Conservation (phyloP, 1,284 basidiomycete genomes). For the Phylloporus sp. region DNA sequence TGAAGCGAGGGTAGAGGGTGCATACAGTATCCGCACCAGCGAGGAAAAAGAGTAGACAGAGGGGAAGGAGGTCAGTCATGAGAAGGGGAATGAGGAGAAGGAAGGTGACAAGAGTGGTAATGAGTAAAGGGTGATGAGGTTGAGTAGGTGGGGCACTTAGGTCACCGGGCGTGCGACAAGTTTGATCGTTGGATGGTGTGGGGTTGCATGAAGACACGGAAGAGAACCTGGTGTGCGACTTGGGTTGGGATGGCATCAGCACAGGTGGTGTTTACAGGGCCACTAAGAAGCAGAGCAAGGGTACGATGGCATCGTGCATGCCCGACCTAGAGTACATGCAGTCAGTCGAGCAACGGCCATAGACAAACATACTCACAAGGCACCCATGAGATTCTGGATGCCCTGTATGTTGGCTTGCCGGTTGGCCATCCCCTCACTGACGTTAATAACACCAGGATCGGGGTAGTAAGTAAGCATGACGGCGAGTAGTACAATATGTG, state of each 20-base stretch:
- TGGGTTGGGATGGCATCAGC: not conserved
- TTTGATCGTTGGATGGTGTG: not conserved
- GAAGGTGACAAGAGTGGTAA: slow-evolving; percentile 49
- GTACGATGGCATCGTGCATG: slow-evolving; percentile 42
- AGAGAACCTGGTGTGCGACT: not conserved
- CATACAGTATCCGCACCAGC: slow-evolving; percentile 56
- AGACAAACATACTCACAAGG: slow-evolving; percentile 49
- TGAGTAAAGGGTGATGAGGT: slow-evolving; percentile 44
- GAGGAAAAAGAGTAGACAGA: slow-evolving; percentile 60
- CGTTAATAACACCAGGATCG: slow-evolving; percentile 38
- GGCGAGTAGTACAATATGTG: slow-evolving; percentile 56
- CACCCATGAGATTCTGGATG: slow-evolving; percentile 83
- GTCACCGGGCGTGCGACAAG: not conserved
- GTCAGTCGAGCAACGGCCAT: slow-evolving; percentile 1
- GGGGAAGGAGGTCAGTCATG: slow-evolving; percentile 54
- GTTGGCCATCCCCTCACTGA: slow-evolving; percentile 59
- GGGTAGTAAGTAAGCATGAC: slow-evolving; percentile 65
- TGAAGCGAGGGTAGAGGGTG: no score
- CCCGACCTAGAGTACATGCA: slow-evolving; percentile 49
- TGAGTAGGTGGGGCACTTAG: slow-evolving; percentile 12
- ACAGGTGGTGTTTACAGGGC: slow-evolving; percentile 29
- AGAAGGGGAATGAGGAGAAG: slow-evolving; percentile 55
- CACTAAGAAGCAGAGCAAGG: slow-evolving; percentile 38
- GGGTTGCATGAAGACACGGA: no score
- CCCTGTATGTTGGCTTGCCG: slow-evolving; percentile 81